Evolutionary conservation across 2,329 filamentous ascomycete species (phyloP).

Genomic region (Claviceps cyperi): DNA sequence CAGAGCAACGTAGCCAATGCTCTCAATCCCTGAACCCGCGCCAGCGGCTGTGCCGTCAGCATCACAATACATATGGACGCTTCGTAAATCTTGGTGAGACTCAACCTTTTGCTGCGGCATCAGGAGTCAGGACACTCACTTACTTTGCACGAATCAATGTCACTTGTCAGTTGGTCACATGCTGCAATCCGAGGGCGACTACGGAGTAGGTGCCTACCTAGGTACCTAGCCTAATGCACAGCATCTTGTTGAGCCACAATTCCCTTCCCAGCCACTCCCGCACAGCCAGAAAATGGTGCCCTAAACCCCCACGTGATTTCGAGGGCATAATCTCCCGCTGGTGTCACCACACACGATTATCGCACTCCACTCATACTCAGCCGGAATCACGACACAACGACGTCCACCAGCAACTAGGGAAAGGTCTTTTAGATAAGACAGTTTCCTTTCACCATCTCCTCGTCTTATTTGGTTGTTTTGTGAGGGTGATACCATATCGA

Average conservation of each 20-base stretch:
- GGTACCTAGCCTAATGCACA: too few species aligned
- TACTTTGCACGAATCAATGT: too few species aligned
- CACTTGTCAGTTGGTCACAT: too few species aligned
- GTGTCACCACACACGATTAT: constrained; percentile 20
- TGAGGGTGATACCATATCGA: constrained; percentile 29
- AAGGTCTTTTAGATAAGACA: constrained; percentile 33
- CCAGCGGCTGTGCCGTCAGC: neutral
- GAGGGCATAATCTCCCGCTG: constrained; percentile 23
- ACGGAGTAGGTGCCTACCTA: too few species aligned
- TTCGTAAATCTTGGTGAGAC: neutral
- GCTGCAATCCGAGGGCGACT: too few species aligned
- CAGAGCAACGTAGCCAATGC: too few species aligned
- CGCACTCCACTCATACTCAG: constrained; percentile 19
- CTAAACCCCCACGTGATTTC: constrained; percentile 21
- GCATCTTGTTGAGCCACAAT: neutral
- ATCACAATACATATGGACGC: neutral
- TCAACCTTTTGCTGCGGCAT: neutral
- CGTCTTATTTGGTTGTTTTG: constrained; percentile 30
- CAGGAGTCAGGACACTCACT: neutral
- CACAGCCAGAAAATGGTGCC: constrained; percentile 9
- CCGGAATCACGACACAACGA: constrained; percentile 23
- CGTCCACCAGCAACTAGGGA: constrained; percentile 25
- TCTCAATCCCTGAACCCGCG: too few species aligned
- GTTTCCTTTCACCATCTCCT: constrained; percentile 23
- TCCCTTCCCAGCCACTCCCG: constrained; percentile 1